phyloP scores from a whole-genome alignment of 768 basidiomycete species.

The Collybiopsis luxurians region DNA sequence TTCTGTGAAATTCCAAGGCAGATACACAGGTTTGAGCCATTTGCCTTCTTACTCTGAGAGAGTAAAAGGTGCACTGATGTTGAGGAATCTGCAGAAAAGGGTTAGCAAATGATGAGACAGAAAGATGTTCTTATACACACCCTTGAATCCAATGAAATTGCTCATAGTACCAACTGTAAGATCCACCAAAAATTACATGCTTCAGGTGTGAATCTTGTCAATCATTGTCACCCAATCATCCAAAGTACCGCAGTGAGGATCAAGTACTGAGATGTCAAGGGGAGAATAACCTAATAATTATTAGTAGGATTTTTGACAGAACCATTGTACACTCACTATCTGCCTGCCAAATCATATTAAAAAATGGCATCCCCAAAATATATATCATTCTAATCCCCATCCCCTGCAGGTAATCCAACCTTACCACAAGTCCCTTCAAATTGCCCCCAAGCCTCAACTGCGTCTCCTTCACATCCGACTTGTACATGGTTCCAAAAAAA shows the following conservation, averaged over 20 bases:
- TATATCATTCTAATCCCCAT: conserved; percentile 87
- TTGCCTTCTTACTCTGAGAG: conserved; percentile 68
- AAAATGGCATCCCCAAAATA: conserved; percentile 88
- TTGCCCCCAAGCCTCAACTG: conserved; percentile 91
- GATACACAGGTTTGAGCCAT: conserved; percentile 74
- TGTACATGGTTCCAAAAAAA: conserved; percentile 75
- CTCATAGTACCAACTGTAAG: conserved; percentile 93
- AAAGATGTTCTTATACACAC: conserved; percentile 38
- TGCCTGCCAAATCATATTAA: conserved; percentile 96
- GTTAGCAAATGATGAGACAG: not conserved
- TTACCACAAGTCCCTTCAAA: conserved; percentile 69
- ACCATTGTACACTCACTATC: conserved; percentile 92
- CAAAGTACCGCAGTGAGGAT: conserved; percentile 90
- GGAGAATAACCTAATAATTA: conserved; percentile 95
- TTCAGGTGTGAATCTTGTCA: conserved; percentile 71
- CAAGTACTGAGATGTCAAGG: conserved; percentile 84
- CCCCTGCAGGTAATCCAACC: conserved; percentile 84
- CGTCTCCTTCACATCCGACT: conserved; percentile 85
- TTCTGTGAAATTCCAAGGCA: conserved; percentile 83
- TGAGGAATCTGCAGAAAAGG: conserved; percentile 56
- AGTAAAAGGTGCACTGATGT: conserved; percentile 76
- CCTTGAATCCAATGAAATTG: conserved; percentile 82
- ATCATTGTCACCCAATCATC: conserved; percentile 76
- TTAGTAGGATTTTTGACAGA: too few relatives aligned
- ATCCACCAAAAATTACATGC: conserved; percentile 92